Evolutionary conservation across 176 grass and related monocot species (phyloP).

Genomic region (Carex kokanica): DNA sequence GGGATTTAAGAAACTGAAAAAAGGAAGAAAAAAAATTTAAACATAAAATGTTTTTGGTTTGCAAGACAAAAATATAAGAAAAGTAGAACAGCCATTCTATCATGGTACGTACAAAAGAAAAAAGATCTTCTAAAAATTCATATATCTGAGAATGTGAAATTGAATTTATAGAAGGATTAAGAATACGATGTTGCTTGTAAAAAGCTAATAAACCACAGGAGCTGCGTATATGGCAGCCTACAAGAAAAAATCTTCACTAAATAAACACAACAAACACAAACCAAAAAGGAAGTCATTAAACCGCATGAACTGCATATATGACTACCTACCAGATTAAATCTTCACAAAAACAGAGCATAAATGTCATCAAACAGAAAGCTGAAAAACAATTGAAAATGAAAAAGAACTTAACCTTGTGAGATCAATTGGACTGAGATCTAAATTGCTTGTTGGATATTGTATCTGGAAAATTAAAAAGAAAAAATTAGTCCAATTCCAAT

Average conservation of each 20-base stretch:
- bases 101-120: neutral
- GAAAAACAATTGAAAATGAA: neutral
- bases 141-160: neutral
- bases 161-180: neutral
- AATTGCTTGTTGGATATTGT: slow-evolving; percentile 46
- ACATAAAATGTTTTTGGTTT: neutral
- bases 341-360: neutral
- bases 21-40: slow-evolving; percentile 1
- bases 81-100: neutral
- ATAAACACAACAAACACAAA: neutral
- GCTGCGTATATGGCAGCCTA: neutral
- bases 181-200: neutral
- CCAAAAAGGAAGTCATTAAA: neutral
- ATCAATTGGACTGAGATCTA: slow-evolving; percentile 49
- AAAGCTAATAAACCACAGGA: neutral
- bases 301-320: neutral
- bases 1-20: slow-evolving; percentile 30
- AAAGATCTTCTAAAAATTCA: neutral
- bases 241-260: neutral
- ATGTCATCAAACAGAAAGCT: neutral
- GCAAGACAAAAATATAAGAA: neutral
- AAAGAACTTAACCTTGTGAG: slow-evolving; percentile 37
- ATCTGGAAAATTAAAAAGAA: slow-evolving; percentile 27
- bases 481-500: neutral
- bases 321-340: neutral